phyloP scores from a whole-genome alignment of 306 rosid species.

The Senna siamea region DNA sequence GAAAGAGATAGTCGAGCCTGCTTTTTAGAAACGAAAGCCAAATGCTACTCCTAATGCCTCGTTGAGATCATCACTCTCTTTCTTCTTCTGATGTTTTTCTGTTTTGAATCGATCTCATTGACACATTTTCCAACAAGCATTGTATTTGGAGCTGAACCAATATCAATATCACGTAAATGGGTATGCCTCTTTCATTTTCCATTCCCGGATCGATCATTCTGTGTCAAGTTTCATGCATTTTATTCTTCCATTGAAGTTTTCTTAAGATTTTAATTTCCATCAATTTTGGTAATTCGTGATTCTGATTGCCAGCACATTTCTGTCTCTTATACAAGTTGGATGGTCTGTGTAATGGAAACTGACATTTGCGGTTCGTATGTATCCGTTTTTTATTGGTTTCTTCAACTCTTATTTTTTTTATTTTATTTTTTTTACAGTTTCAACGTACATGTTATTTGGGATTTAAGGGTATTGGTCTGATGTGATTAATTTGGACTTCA shows the following conservation, averaged over 20 bases:
- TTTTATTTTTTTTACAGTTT: conserved; percentile 16
- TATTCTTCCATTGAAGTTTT: neutral
- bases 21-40: conserved; percentile 29
- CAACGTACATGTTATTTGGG: conserved; percentile 24
- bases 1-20: conserved; percentile 44
- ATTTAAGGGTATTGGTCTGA: conserved; percentile 39
- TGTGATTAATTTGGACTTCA: conserved; percentile 34
- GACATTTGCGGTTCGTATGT: conserved; percentile 16
- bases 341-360: conserved; percentile 36
- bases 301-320: conserved; percentile 31
- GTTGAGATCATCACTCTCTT: conserved; percentile 44
- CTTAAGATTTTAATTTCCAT: conserved; percentile 32
- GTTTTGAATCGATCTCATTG: conserved; percentile 31
- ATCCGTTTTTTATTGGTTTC: conserved; percentile 53
- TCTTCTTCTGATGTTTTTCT: conserved; percentile 23
- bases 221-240: conserved; percentile 31
- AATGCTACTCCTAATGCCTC: conserved; percentile 12
- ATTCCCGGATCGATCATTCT: conserved; percentile 38
- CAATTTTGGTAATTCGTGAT: conserved; percentile 20
- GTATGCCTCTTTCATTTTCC: conserved; percentile 44
- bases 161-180: conserved; percentile 52
- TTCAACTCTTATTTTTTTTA: too few relatives aligned
- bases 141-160: conserved; percentile 30
- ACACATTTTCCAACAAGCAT: conserved; percentile 26
- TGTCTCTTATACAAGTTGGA: conserved; percentile 13